Evolutionary conservation across 2,329 filamentous ascomycete genomes (phyloP), one percentile per base, ranked within the genome.

Genomic region (Exophiala sp.): DNA sequence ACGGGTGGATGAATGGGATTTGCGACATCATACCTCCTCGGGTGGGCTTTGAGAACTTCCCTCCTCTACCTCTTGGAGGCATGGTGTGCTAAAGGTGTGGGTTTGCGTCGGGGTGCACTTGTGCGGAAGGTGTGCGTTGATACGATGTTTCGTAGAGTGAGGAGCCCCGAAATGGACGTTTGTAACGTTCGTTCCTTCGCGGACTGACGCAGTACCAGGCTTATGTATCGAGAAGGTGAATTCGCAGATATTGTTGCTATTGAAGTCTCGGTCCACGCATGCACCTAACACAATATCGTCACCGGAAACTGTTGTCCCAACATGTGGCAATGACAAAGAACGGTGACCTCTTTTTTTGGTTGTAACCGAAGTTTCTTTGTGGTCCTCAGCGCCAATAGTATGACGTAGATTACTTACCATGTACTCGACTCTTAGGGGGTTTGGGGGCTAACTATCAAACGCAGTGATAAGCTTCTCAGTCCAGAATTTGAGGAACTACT

Each of bases 31-130:
- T 75, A 92, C 92, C 91, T 80, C 92, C 92, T 75, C 92, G 83
- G 65, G 89, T 91, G 63, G 87, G 90, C 78, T 96, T 97, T 77
- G 85, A 88, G 73, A 92, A 96, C 76, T 97, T 97, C 74, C 91
- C 90, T 66, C 88, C 91, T 69, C 91, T 88, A 65, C 89, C 91
- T 69, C 90, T 71, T 55, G 72, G 72, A 38, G 73, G 65, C 72
- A 76, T 76, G 24, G 38, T 66, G 55, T 18, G 24, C 24, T 29
- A 40, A n/a, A 34, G 7, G n/a, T 41, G 8, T 6, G 8, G 3
- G 10, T 41, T 16, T 21, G 12, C 12, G 36, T 16, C n/a, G 8
- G 39, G 8, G 39, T 41, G 16, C 7, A 5, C 24, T 29, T 29
- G 24, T 29, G 5, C 24, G 24, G 1, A 5, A 5, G 5, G 5